Evolutionary conservation across 2,329 filamentous ascomycete species (phyloP), one percentile per base, ranked within the genome.

Genomic region (Claviceps fusiformis): DNA sequence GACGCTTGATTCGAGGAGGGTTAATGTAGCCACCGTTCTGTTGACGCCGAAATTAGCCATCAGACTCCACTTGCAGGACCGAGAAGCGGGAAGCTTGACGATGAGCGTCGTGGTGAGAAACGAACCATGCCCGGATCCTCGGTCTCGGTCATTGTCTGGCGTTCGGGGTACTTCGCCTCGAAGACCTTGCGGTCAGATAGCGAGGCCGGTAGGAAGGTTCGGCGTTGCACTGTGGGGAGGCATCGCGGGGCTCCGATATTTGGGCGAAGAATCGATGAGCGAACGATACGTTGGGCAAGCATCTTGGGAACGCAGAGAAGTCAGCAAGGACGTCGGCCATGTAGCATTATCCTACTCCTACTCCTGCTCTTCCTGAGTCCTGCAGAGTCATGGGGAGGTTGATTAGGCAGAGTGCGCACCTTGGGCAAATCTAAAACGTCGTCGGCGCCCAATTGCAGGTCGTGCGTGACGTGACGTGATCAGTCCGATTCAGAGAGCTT

Each of bases 21-120:
- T 91, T 89, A 67, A 87, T 79, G 71, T 89, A 93, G 70, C 86
- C 86, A 66, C 88, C 89, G 71, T 91, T 95, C 87, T 91, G 68
- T 57, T 59, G 61, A 54, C 15, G 44, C 59, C 60, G 61, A 57
- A 57, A 19, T 64, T 52, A 60, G 61, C 66, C 58, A 66, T 62
- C 44, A 19, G 27, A 44, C 4, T 15, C 39, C 43, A 17, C 35
- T 35, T 54, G 45, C 43, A 33, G 1, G 41, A 15, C 10, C 19
- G 47, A 13, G 17, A 50, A 15, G 44, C 17, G 7, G 6, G 17
- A 50, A 15, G 44, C 17, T 10, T 19, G 29, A 13, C 1, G 39
- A 24, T 27, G 55, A 17, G 31, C 15, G 46, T 15, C 17, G 15
- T 19, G 29, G 29, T 29, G 9, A 13, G 50, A 39, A 41, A 74